Conservation (phyloP, 768 basidiomycete species). For the Mycena polygramma region DNA sequence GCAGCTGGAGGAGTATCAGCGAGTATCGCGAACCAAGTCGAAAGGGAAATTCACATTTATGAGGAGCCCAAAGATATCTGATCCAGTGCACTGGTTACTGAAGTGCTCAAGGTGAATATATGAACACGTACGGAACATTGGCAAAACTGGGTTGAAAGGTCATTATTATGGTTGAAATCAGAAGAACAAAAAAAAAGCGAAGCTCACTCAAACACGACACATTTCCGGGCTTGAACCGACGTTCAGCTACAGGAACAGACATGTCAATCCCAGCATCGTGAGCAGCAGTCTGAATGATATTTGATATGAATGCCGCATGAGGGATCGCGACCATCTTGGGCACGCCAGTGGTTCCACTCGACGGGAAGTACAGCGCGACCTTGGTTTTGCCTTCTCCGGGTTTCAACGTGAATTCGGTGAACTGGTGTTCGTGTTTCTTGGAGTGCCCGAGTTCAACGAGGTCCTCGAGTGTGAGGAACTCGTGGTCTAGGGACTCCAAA, state of each 20-base stretch:
- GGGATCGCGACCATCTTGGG: slow-evolving; percentile 54
- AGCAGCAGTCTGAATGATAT: slow-evolving; percentile 52
- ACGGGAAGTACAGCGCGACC: slow-evolving; percentile 63
- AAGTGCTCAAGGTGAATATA: neutral
- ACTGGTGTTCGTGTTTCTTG: slow-evolving; percentile 33
- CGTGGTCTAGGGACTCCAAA: neutral
- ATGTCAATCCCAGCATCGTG: slow-evolving; percentile 41
- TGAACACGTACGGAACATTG: slow-evolving; percentile 46
- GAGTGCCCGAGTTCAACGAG: slow-evolving; percentile 8
- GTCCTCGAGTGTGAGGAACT: slow-evolving; percentile 1
- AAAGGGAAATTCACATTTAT: slow-evolving; percentile 43
- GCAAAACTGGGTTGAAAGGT: slow-evolving; percentile 40
- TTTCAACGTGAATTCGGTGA: slow-evolving; percentile 53
- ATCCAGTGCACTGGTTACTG: neutral
- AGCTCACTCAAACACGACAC: slow-evolving; percentile 29
- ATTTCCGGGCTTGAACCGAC: slow-evolving; percentile 58
- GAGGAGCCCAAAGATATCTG: slow-evolving; percentile 61
- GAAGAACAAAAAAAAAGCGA: neutral
- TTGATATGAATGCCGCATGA: slow-evolving; percentile 52
- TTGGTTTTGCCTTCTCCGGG: slow-evolving; percentile 64
- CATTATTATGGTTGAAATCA: neutral
- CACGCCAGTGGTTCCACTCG: slow-evolving; percentile 66
- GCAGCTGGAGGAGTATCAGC: slow-evolving; percentile 2
- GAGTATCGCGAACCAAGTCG: slow-evolving; percentile 3
- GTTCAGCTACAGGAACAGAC: slow-evolving; percentile 48